Conservation (phyloP, 345 rosid species). For the Gossypioides kirkii region DNA sequence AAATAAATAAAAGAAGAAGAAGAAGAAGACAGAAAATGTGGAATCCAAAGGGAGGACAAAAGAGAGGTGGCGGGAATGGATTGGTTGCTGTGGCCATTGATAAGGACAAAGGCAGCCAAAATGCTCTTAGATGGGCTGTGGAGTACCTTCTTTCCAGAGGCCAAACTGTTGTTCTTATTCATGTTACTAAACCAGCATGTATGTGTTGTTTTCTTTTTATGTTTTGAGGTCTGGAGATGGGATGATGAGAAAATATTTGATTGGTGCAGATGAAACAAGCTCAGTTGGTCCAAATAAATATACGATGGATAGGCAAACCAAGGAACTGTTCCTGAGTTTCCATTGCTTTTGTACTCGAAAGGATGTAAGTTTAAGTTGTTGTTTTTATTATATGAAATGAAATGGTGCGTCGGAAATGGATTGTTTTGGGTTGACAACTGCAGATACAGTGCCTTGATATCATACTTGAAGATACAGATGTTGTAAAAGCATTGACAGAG, state of each 20-base stretch:
- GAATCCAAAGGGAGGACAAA: not conserved
- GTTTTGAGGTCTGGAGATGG: too few species aligned
- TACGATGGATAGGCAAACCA: slow-evolving; percentile 42
- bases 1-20: too few species aligned
- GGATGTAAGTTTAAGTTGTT: slow-evolving; percentile 28
- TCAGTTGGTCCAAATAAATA: slow-evolving; percentile 16
- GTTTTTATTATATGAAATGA: too few species aligned
- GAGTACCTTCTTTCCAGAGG: slow-evolving; percentile 67
- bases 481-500: slow-evolving; percentile 64
- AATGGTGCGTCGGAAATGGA: too few species aligned
- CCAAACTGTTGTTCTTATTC: slow-evolving; percentile 38
- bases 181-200: not conserved
- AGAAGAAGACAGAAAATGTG: not conserved
- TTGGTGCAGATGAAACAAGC: slow-evolving; percentile 22
- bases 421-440: not conserved
- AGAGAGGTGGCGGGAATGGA: slow-evolving; percentile 44
- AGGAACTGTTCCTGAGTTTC: slow-evolving; percentile 66
- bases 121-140: slow-evolving; percentile 74
- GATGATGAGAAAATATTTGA: too few species aligned
- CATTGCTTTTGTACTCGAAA: slow-evolving; percentile 87
- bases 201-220: not conserved
- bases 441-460: slow-evolving; percentile 68
- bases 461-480: slow-evolving; percentile 55
- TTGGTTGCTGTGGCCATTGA: slow-evolving; percentile 76
- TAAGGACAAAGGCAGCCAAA: slow-evolving; percentile 80